Evolutionary conservation across 2,329 filamentous ascomycete genomes (phyloP), one percentile per base, ranked within the genome.

Genomic region (Sclerotinia sclerotiorum): DNA sequence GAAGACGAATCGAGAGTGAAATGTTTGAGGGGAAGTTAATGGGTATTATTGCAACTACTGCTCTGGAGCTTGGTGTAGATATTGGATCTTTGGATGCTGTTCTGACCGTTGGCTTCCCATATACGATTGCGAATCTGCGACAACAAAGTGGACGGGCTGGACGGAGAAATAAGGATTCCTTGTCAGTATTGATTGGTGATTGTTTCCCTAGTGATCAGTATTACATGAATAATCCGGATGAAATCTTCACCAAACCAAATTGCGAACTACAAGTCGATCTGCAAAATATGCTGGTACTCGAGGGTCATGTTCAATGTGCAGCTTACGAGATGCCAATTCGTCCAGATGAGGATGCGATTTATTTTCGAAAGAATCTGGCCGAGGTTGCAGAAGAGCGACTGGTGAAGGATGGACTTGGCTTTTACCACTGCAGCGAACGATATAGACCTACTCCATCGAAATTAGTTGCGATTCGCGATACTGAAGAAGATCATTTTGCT

Each of bases 21-120:
- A 98, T 99, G 95, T 99, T 99, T 74, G 91, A 97, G 68, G 95
- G 95, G 0, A 95, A 94, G 75, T 84, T 99, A 1, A 84, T 97
- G 70, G 95, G 95, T 1, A 96, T 99, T 68, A 89, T 99, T 44
- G 94, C 94, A 2, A 99, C 95, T 0, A 97, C 90, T 66, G 95
- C 95, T 0, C 83, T 99, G 3, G 95, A 99, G 77, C 82, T 99
- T 1, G 95, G 95, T 39, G 92, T 99, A 54, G 95, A 99, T 77
- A 98, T 99, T 72, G 95, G 95, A 21, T 92, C 90, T 1, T 82
- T 99, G 11, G 95, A 99, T 79, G 95, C 94, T 66, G 95, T 99
- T 17, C 84, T 99, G 70, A 97, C 92, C 0, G 91, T 96, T 76
- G 94, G 94, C 0, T 99, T 99, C 71, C 95, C 95, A 0, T 97